Evolutionary conservation across 2,329 filamentous ascomycete species (phyloP).

Genomic region (Ceratocystis albifundus): DNA sequence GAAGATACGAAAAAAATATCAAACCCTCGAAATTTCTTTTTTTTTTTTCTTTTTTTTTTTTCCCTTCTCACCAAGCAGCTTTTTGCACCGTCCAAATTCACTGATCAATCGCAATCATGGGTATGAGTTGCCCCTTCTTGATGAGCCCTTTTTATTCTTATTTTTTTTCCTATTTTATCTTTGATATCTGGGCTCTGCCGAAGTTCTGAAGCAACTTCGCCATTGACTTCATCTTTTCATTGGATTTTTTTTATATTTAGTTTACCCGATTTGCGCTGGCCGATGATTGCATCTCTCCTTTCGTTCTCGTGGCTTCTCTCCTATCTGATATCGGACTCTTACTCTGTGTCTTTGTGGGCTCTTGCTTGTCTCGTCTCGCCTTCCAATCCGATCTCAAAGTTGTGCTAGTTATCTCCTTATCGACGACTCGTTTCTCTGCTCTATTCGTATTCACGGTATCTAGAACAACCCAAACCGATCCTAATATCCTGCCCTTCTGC

Average conservation of each 20-base stretch:
- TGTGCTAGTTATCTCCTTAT: not conserved
- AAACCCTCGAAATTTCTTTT: slow-evolving; percentile 11
- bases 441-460: not conserved
- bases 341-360: not conserved
- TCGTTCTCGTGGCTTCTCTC: not conserved
- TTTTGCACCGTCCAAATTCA: slow-evolving; percentile 36
- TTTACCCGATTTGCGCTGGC: slow-evolving; percentile 3
- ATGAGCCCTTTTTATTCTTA: not conserved
- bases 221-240: slow-evolving; percentile 15
- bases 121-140: slow-evolving; percentile 33
- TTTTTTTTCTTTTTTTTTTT: slow-evolving; percentile 18
- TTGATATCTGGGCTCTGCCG: no score
- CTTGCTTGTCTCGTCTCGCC: no score
- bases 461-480: no score
- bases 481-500: not conserved
- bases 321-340: not conserved
- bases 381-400: no score
- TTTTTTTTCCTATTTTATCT: not conserved
- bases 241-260: slow-evolving; percentile 21
- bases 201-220: not conserved
- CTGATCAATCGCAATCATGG: slow-evolving; percentile 49
- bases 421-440: not conserved
- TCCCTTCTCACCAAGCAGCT: slow-evolving; percentile 24
- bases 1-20: slow-evolving; percentile 14
- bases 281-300: not conserved